A percentile compares a stretch with the other conserved stretches of the same genome.
Evolutionary conservation across 2,329 filamentous ascomycete genomes (phyloP).

Genomic region (Colletotrichum navitas): DNA sequence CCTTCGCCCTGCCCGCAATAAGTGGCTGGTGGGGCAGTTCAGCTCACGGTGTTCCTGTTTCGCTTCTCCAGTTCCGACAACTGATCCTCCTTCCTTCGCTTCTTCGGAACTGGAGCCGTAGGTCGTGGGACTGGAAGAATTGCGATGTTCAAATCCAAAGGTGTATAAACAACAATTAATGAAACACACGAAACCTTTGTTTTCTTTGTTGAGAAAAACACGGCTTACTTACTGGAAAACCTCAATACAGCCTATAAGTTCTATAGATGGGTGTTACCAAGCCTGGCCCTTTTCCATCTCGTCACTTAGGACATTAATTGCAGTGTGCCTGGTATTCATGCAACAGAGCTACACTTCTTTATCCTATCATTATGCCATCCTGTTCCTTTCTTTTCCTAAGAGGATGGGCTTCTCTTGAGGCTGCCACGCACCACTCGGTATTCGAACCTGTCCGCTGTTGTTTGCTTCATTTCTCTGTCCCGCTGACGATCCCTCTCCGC

Average conservation of each 20-base stretch:
- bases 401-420: background rate
- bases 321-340: rapidly evolving
- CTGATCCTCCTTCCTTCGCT: background rate
- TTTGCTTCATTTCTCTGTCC: background rate
- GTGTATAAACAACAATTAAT: background rate
- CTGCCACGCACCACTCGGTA: background rate
- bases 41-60: background rate
- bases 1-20: background rate
- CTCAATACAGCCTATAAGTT: background rate
- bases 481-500: background rate
- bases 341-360: background rate
- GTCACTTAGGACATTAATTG: background rate
- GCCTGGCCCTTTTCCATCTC: background rate
- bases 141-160: background rate
- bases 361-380: background rate
- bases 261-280: background rate
- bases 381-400: too few species aligned
- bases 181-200: background rate
- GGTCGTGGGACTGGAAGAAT: background rate
- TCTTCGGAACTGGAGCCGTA: background rate
- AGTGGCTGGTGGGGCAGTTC: background rate
- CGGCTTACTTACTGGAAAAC: rapidly evolving
- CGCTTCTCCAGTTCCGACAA: background rate
- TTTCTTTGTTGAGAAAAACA: background rate
- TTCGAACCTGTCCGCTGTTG: background rate